A percentile compares a stretch with the other conserved stretches of the same genome.
Conservation (phyloP, 2,329 filamentous ascomycete species). For the Trichoderma sp. region DNA sequence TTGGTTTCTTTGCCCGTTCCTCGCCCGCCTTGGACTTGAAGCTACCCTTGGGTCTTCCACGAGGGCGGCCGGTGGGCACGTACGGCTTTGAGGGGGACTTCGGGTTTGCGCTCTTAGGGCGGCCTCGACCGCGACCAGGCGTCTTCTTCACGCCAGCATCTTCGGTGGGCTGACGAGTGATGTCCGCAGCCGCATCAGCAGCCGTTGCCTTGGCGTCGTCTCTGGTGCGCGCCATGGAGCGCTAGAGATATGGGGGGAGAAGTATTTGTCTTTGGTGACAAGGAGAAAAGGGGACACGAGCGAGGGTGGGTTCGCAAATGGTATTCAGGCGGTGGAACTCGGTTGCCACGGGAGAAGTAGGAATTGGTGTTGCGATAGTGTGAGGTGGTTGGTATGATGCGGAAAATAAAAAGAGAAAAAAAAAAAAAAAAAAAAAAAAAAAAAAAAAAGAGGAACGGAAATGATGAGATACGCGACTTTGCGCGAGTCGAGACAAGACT, state of each 20-base stretch:
- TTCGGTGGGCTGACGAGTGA: background rate
- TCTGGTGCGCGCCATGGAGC: conserved; percentile 35
- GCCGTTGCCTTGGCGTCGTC: conserved; percentile 29
- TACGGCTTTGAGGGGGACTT: conserved; percentile 35
- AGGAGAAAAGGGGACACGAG: background rate
- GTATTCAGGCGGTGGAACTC: conserved; percentile 10
- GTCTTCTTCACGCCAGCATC: conserved; percentile 38
- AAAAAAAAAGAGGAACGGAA: conserved; percentile 4
- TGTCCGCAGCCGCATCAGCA: conserved; percentile 38
- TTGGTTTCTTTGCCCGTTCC: conserved; percentile 1
- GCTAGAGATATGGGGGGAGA: background rate
- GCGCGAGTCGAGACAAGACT: conserved; percentile 6
- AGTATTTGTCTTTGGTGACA: background rate
- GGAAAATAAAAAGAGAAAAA: background rate
- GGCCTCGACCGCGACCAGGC: conserved; percentile 44
- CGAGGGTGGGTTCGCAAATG: background rate
- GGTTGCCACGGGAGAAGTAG: background rate
- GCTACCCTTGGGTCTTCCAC: conserved; percentile 48
- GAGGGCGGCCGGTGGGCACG: conserved; percentile 44
- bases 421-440: background rate
- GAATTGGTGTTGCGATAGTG: conserved; percentile 5
- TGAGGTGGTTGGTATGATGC: background rate
- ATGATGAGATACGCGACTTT: conserved; percentile 19
- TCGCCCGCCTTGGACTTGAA: conserved; percentile 30
- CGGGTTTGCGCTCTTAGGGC: conserved; percentile 39